A percentile compares a stretch with the other conserved stretches of the same genome.
Conservation (phyloP, 345 rosid genomes). For the Citrus australasica region DNA sequence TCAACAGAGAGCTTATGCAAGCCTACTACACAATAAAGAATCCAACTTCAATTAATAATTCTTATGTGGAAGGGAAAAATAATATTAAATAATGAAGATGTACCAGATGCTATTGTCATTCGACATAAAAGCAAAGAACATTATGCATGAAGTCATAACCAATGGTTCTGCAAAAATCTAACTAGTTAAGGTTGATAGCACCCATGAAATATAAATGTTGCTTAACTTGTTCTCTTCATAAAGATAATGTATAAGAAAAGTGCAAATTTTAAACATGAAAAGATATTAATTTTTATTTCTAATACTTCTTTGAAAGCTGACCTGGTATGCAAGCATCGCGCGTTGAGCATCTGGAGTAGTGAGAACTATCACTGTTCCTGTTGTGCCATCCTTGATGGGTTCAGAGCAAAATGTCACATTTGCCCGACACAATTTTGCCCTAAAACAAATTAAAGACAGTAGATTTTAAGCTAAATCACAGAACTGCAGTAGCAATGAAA, state of each 20-base stretch:
- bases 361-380: constrained; percentile 95
- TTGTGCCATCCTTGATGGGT: constrained; percentile 85
- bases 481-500: background rate
- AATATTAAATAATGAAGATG: background rate
- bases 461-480: background rate
- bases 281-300: background rate
- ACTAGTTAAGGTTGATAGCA: background rate
- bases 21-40: background rate
- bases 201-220: background rate
- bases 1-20: background rate
- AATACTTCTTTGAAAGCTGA: constrained; percentile 13
- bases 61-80: background rate
- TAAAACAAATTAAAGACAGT: constrained; percentile 19
- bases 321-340: constrained; percentile 97
- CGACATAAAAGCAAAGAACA: background rate
- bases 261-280: background rate
- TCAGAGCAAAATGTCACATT: constrained; percentile 82
- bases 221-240: background rate
- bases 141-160: too few relatives aligned
- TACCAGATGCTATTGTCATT: background rate
- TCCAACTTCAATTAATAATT: background rate
- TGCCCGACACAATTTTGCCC: constrained; percentile 75
- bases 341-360: constrained; percentile 97
- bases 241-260: background rate
- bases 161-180: background rate